Percentiles rank a stretch among this genome's conserved stretches.
These are phyloP conservation scores for Podila epicladia DNA, from an alignment of 192 early-diverging fungal genomes.

Conservation along the genomic window DNA sequence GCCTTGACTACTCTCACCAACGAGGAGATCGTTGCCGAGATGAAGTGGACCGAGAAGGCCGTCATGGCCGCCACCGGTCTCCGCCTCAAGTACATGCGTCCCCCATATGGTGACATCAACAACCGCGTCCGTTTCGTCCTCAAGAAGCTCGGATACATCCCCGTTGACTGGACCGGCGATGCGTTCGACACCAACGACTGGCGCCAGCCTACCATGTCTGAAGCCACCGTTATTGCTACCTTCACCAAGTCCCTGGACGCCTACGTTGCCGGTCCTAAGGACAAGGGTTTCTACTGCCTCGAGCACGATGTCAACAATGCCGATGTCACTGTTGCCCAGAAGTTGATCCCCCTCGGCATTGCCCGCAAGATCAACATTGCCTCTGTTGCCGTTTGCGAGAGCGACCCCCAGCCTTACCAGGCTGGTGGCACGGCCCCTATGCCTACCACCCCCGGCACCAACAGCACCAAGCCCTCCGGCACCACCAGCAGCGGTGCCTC, in stretches of 20 bases:
- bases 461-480: slow-evolving; percentile 1
- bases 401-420: slow-evolving; percentile 53
- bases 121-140: slow-evolving; percentile 78
- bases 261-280: slow-evolving; percentile 31
- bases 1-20: slow-evolving; percentile 61
- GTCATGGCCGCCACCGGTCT: slow-evolving; percentile 64
- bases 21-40: slow-evolving; percentile 65
- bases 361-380: slow-evolving; percentile 37
- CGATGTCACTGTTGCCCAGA: slow-evolving; percentile 55
- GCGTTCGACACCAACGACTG: slow-evolving; percentile 55
- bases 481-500: neutral
- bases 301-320: slow-evolving; percentile 58
- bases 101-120: slow-evolving; percentile 77
- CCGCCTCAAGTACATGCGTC: slow-evolving; percentile 67
- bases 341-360: slow-evolving; percentile 48
- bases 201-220: slow-evolving; percentile 49
- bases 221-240: slow-evolving; percentile 28
- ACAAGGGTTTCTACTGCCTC: slow-evolving; percentile 57
- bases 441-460: slow-evolving; percentile 5
- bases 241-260: slow-evolving; percentile 29
- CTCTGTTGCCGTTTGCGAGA: slow-evolving; percentile 44
- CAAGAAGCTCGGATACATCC: slow-evolving; percentile 63
- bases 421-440: slow-evolving; percentile 30
- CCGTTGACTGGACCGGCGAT: slow-evolving; percentile 53
- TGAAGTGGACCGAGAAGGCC: slow-evolving; percentile 72